Percentiles rank a stretch among this genome's conserved stretches.
These are phyloP conservation scores for Tetrapyrgos nigripes DNA, from an alignment of 1,284 basidiomycete genomes.

Conservation along the genomic window DNA sequence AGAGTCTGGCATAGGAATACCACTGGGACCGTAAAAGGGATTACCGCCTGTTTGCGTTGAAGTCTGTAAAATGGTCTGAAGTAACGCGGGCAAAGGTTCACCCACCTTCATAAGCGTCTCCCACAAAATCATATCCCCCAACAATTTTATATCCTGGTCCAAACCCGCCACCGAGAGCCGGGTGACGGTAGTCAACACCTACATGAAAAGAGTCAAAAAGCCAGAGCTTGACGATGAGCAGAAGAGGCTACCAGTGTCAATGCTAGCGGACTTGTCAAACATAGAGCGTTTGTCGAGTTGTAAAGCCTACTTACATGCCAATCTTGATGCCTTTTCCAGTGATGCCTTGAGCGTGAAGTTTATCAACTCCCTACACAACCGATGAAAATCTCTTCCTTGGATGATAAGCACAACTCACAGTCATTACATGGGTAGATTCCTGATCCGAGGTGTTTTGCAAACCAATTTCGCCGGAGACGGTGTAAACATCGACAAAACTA, in stretches of 20 bases:
- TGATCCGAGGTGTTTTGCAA: conserved; percentile 41
- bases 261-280: too few species aligned
- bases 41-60: too few species aligned
- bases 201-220: background rate
- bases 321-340: conserved; percentile 51
- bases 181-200: conserved; percentile 63
- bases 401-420: conserved; percentile 31
- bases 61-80: too few species aligned
- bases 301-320: conserved; percentile 43
- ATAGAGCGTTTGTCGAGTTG: too few species aligned
- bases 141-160: conserved; percentile 66
- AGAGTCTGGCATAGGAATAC: conserved; percentile 20
- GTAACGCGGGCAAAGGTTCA: too few species aligned
- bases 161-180: conserved; percentile 66
- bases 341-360: conserved; percentile 48
- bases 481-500: too few species aligned
- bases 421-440: conserved; percentile 46
- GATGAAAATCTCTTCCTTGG: background rate
- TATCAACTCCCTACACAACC: conserved; percentile 47
- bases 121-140: conserved; percentile 62
- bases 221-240: background rate
- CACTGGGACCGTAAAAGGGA: too few species aligned
- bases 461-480: conserved; percentile 39
- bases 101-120: conserved; percentile 41
- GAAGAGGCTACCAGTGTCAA: conserved; percentile 35